Evolutionary conservation across 1,139 yeast genomes (phyloP), one percentile per base, ranked within the genome.

Genomic region (Chernovozyma sophiae-reginae): DNA sequence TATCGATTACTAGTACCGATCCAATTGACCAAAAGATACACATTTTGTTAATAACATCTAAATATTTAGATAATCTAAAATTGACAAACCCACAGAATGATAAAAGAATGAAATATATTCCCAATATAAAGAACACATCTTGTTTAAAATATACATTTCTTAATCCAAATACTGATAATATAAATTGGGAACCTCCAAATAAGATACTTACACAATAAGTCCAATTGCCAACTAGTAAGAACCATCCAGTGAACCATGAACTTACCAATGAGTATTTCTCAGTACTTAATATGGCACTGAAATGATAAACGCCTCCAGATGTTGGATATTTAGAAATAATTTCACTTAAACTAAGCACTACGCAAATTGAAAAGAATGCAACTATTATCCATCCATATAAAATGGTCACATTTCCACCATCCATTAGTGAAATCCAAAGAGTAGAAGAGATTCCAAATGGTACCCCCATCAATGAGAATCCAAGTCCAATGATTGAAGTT

Each of bases 181-280:
- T 73, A 48, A 84, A 78, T 50, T 82, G 89, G 1, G 89, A 73
- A 1, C 90, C 94, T 1, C 86, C 80, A 59, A 80, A 84, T 38
- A 84, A 71, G 40, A 81, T 79, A 43, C 86, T 78, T 5, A 81
- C 77, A 38, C 84, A 78, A 73, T 81, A 82, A 2, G 86, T 74
- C 85, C 89, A 79, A 49, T 81, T 82, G 1, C 94, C 92, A 19
- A 84, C 69, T 20, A 83, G 63, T 36, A 82, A 61, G 43, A 79
- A 72, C 85, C 90, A 84, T 0, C 92, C 92, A 0, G 86, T 81
- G 49, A 74, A 76, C 89, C 90, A 83, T 4, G 86, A 79, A 37
- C 79, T 64, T 3, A 74, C 55, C 32, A 72, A 56, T 5, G 84
- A 72, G 43, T 77, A 75, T 35, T 65, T 65, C 4, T 75, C 75